A percentile compares a stretch with the other conserved stretches of the same genome.
phyloP scores from a whole-genome alignment of 2,329 filamentous ascomycete genomes.

The Cladosporium oxysporum region DNA sequence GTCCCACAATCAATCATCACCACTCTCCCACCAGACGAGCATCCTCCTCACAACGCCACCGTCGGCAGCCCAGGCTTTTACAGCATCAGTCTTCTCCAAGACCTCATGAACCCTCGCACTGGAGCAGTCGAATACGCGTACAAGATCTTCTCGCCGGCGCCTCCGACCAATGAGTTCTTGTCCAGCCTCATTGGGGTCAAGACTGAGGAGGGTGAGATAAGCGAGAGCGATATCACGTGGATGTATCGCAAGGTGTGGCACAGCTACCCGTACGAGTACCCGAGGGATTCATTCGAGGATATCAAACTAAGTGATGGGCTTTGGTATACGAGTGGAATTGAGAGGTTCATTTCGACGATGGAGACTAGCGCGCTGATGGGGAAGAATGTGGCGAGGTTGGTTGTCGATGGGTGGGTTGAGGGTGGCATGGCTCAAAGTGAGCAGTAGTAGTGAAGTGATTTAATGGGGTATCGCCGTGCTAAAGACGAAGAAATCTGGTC shows the following conservation, averaged over 20 bases:
- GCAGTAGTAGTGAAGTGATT: not conserved
- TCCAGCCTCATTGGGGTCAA: slow-evolving; percentile 50
- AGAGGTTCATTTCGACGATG: slow-evolving; percentile 96
- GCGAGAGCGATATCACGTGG: slow-evolving; percentile 65
- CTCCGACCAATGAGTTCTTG: slow-evolving; percentile 51
- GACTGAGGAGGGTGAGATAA: slow-evolving; percentile 32
- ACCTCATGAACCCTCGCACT: slow-evolving; percentile 54
- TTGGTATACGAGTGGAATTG: slow-evolving; percentile 72
- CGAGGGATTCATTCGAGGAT: slow-evolving; percentile 84
- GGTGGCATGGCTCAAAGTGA: not conserved
- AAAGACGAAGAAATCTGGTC: too few relatives aligned
- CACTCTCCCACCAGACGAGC: slow-evolving; percentile 66
- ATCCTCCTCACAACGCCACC: slow-evolving; percentile 53
- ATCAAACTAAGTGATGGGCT: slow-evolving; percentile 66
- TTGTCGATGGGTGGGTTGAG: slow-evolving; percentile 61
- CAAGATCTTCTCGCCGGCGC: slow-evolving; percentile 65
- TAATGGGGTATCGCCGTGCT: not conserved
- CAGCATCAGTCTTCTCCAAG: slow-evolving; percentile 74
- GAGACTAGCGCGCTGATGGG: slow-evolving; percentile 93
- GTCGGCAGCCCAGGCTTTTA: slow-evolving; percentile 79
- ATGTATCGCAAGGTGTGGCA: slow-evolving; percentile 76
- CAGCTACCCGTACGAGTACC: slow-evolving; percentile 82
- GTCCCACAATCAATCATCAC: slow-evolving; percentile 80
- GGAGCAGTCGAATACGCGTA: slow-evolving; percentile 57
- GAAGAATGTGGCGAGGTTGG: slow-evolving; percentile 74